Base-by-base conservation (phyloP, 2,329 filamentous ascomycete species). In the Bipolaris bicolor region DNA sequence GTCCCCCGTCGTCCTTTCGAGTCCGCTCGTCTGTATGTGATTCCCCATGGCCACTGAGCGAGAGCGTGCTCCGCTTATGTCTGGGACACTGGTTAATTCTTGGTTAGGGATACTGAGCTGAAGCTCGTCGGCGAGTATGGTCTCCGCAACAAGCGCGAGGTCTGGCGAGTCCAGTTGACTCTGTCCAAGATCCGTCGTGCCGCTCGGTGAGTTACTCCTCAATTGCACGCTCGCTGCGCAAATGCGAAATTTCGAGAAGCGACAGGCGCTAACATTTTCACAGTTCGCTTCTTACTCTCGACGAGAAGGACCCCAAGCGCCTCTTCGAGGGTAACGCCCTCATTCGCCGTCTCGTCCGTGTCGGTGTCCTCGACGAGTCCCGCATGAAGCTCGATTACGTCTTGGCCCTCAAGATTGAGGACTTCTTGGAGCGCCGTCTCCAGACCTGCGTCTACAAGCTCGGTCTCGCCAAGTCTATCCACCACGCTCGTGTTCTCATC, bases 381-480 rank as follows among this genome's bases (percentile, higher is more conserved):
- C 95, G 95, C 88, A 99, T 99, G 95, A 99, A 97, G 91, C 95
- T 99, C 88, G 95, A 99, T 97, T 97, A 99, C 90, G 95, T 99
- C 80, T 86, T 99, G 80, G 95, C 95, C 84, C 90, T 99, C 64
- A 96, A 97, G 88, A 90, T 96, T 77, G 95, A 99, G 85, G 95
- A 99, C 84, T 99, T 99, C 90, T 88, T 99, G 84, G 95, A 99
- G 90, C 94, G 95, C 78, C 93, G 95, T 83, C 93, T 98, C 73
- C 94, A 99, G 90, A 99, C 95, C 77, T 97, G 94, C 79, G 95
- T 99, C 82, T 98, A 97, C 90, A 98, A 99, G 91, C 93, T 99
- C 77, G 95, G 95, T 78, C 92, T 99, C 67, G 95, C 95, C 85
- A 99, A 99, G 91, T 97, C 93, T 65, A 98, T 99, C 84, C 95